Conservation (phyloP, 257 asterid genomes). For the Linaria vulgaris region DNA sequence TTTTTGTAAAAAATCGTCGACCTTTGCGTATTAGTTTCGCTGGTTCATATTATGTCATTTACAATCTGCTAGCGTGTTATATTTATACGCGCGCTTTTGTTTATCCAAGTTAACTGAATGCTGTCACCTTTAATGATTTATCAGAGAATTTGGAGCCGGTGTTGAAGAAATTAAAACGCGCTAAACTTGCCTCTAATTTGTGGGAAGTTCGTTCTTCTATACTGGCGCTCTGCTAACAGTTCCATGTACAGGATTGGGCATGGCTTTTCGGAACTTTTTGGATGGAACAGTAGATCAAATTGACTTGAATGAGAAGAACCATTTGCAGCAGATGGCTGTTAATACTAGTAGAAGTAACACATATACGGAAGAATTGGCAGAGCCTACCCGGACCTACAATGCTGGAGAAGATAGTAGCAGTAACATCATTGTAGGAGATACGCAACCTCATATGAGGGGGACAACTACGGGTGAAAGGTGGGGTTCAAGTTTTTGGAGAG, state of each 20-base stretch:
- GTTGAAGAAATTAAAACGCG: slow-evolving; percentile 15
- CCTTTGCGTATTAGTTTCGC: slow-evolving; percentile 10
- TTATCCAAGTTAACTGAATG: slow-evolving; percentile 25
- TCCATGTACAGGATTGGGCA: slow-evolving; percentile 49
- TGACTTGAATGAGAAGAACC: slow-evolving; percentile 49
- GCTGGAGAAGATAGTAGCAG: slow-evolving; percentile 40
- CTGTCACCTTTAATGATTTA: slow-evolving; percentile 14
- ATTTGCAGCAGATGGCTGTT: slow-evolving; percentile 40
- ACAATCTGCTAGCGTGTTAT: slow-evolving; percentile 1
- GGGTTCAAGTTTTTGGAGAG: slow-evolving; percentile 94
- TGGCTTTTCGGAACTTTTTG: slow-evolving; percentile 66
- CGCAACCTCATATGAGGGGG: slow-evolving; percentile 47
- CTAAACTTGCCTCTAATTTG: slow-evolving; percentile 22
- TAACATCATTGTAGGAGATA: slow-evolving; percentile 32
- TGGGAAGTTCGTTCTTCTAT: slow-evolving; percentile 21
- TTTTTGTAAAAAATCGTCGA: slow-evolving; percentile 12
- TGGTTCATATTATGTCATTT: background rate
- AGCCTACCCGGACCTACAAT: slow-evolving; percentile 46
- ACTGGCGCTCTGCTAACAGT: slow-evolving; percentile 25
- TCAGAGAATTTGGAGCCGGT: slow-evolving; percentile 54
- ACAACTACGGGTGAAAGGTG: slow-evolving; percentile 52
- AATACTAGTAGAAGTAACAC: slow-evolving; percentile 33
- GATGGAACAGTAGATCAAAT: slow-evolving; percentile 48
- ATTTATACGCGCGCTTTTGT: background rate
- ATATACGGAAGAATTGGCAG: slow-evolving; percentile 45